Conservation (phyloP, 306 rosid genomes). For the Senna tora region DNA sequence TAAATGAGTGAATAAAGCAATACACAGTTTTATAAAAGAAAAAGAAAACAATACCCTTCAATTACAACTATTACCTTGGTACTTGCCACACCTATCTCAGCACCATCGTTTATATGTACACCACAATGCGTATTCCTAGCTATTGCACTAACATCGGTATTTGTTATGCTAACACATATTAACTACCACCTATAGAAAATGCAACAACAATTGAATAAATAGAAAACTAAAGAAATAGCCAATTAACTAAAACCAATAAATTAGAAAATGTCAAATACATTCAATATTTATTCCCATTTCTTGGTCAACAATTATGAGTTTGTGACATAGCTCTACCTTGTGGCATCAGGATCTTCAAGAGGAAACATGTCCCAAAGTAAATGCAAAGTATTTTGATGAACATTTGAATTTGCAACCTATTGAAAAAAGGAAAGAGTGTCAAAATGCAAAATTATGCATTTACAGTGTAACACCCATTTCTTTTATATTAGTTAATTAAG, state of each 20-base stretch:
- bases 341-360: slow-evolving; percentile 88
- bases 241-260: slow-evolving; percentile 26
- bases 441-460: slow-evolving; percentile 28
- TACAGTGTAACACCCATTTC: no score
- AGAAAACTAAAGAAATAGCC: not conserved
- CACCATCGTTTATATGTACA: slow-evolving; percentile 96
- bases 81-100: slow-evolving; percentile 99
- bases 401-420: slow-evolving; percentile 92
- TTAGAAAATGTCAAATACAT: slow-evolving; percentile 33
- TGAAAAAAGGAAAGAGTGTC: slow-evolving; percentile 29
- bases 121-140: slow-evolving; percentile 98
- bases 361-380: slow-evolving; percentile 86
- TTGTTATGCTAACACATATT: slow-evolving; percentile 96
- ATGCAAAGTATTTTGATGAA: slow-evolving; percentile 85
- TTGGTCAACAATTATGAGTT: no score
- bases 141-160: slow-evolving; percentile 91
- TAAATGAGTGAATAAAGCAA: slow-evolving; percentile 33
- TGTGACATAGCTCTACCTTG: slow-evolving; percentile 83
- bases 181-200: slow-evolving; percentile 67
- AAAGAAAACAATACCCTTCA: slow-evolving; percentile 26
- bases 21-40: slow-evolving; percentile 16
- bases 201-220: not conserved
- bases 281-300: slow-evolving; percentile 8
- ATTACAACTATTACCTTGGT: slow-evolving; percentile 72
- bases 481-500: no score